These are phyloP conservation scores for Tolypocladium guangdongense DNA, from an alignment of 2,329 filamentous ascomycete species.

Conservation along the genomic window DNA sequence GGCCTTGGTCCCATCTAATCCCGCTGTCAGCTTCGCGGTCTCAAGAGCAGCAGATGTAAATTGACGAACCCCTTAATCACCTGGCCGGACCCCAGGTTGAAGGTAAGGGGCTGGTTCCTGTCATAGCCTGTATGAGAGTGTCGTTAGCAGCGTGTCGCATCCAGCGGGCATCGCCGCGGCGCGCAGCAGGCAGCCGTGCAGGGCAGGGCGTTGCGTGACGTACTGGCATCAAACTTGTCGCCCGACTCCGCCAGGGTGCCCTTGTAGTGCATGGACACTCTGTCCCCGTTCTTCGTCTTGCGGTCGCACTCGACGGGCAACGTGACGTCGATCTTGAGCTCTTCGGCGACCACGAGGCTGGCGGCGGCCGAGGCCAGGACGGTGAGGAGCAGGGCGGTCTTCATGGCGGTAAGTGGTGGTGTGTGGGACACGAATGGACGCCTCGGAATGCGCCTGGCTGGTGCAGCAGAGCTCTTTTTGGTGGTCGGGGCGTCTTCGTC, in stretches of 20 bases:
- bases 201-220: slow-evolving; percentile 7
- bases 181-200: background rate
- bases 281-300: slow-evolving; percentile 67
- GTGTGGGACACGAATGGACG: background rate
- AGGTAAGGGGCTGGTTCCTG: slow-evolving; percentile 62
- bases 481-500: background rate
- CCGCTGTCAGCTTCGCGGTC: slow-evolving; percentile 7
- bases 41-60: background rate
- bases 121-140: slow-evolving; percentile 48
- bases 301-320: slow-evolving; percentile 66
- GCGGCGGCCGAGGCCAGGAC: slow-evolving; percentile 40
- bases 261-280: slow-evolving; percentile 76
- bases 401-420: slow-evolving; percentile 30
- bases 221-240: slow-evolving; percentile 70
- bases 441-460: background rate
- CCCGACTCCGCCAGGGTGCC: slow-evolving; percentile 68
- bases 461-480: background rate
- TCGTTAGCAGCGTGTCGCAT: background rate
- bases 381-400: slow-evolving; percentile 35
- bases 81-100: slow-evolving; percentile 67
- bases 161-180: background rate
- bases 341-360: slow-evolving; percentile 40
- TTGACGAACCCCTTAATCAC: slow-evolving; percentile 73
- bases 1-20: slow-evolving; percentile 73
- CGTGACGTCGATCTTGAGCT: slow-evolving; percentile 70